These are phyloP conservation scores for Apiotrichum porosum DNA, from an alignment of 1,284 basidiomycete species.

Conservation along the genomic window DNA sequence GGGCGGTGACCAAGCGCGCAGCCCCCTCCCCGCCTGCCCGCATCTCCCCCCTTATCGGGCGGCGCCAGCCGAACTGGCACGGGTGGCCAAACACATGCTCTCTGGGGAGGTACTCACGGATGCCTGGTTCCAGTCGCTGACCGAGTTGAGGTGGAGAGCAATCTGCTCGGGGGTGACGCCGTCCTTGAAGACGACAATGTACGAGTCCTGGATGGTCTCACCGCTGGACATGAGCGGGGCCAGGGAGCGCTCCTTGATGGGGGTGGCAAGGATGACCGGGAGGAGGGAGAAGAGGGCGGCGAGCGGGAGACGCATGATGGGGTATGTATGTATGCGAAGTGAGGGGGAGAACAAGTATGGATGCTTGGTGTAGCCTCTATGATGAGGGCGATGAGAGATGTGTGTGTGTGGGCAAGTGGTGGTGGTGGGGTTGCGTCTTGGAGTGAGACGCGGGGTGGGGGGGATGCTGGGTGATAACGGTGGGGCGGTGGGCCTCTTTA, in stretches of 20 bases:
- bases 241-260: slow-evolving; percentile 26
- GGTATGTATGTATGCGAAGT: too few species aligned
- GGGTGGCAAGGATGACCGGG: slow-evolving; percentile 39
- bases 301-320: slow-evolving; percentile 31
- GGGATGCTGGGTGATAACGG: too few species aligned
- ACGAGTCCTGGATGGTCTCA: slow-evolving; percentile 68
- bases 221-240: slow-evolving; percentile 48
- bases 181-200: slow-evolving; percentile 83
- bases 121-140: slow-evolving; percentile 30
- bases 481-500: too few species aligned
- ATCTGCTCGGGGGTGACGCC: slow-evolving; percentile 58
- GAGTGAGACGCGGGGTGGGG: not conserved
- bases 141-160: slow-evolving; percentile 59
- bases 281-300: slow-evolving; percentile 33
- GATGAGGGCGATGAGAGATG: not conserved
- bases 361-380: not conserved
- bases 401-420: slow-evolving; percentile 1
- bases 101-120: slow-evolving; percentile 51
- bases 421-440: not conserved
- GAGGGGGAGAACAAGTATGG: not conserved
- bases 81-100: slow-evolving; percentile 31
- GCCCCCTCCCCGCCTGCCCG: too few species aligned
- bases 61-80: not conserved
- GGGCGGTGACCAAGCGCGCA: too few species aligned
- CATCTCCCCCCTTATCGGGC: not conserved